phyloP scores from a whole-genome alignment of 805 yeast genomes.

The Barnettozyma siamensis region DNA sequence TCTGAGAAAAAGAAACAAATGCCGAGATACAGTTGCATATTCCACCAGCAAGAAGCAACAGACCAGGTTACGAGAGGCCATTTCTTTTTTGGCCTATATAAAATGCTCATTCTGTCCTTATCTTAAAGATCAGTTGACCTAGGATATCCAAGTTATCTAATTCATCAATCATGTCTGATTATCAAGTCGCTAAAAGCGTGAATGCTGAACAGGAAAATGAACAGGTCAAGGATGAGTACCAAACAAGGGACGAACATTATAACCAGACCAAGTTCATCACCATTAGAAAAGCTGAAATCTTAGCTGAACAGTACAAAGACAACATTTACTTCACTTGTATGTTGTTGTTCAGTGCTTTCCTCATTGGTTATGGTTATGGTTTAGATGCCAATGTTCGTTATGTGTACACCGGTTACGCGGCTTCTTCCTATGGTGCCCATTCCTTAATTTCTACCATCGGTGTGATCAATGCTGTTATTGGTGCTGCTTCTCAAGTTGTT shows the following conservation, averaged over 20 bases:
- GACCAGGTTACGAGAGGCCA: too few relatives aligned
- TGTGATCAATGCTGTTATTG: slow-evolving; percentile 53
- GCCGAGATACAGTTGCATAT: too few relatives aligned
- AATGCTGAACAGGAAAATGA: neutral
- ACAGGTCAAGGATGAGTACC: neutral
- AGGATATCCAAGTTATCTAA: too few relatives aligned
- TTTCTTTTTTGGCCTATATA: too few relatives aligned
- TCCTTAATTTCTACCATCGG: slow-evolving; percentile 54
- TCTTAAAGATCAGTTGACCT: too few relatives aligned
- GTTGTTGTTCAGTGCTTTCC: slow-evolving; percentile 40
- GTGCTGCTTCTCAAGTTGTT: slow-evolving; percentile 61
- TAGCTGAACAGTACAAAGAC: slow-evolving; percentile 38
- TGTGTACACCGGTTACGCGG: slow-evolving; percentile 49
- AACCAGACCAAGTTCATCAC: slow-evolving; percentile 33
- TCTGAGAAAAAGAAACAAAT: too few relatives aligned
- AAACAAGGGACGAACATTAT: slow-evolving; percentile 8
- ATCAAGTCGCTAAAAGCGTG: neutral
- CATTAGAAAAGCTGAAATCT: slow-evolving; percentile 43
- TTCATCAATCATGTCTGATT: neutral
- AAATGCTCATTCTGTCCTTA: too few relatives aligned
- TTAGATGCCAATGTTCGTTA: slow-evolving; percentile 46
- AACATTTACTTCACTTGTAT: slow-evolving; percentile 28
- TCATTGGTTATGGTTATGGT: slow-evolving; percentile 50
- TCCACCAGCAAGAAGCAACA: too few relatives aligned
- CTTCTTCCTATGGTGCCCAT: slow-evolving; percentile 47